Conservation (phyloP, 2,329 filamentous ascomycete genomes). For the Salinomyces thailandicus region DNA sequence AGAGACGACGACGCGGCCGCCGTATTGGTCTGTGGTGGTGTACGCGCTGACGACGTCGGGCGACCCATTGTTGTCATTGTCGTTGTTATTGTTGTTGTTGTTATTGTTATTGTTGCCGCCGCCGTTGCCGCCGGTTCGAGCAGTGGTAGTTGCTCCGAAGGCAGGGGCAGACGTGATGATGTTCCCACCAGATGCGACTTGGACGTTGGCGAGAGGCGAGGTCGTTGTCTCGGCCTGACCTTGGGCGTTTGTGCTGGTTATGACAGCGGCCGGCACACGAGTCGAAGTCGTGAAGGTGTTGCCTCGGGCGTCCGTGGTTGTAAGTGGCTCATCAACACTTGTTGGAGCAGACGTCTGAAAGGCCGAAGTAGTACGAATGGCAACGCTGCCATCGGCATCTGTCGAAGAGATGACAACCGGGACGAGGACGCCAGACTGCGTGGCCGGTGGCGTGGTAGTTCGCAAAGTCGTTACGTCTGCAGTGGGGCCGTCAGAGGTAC, state of each 20-base stretch:
- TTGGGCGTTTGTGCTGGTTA: constrained; percentile 30
- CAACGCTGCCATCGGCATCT: constrained; percentile 26
- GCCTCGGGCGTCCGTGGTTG: constrained; percentile 23
- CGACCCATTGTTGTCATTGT: not conserved
- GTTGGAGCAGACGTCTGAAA: constrained; percentile 26
- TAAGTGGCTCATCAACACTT: constrained; percentile 20
- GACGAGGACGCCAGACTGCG: constrained; percentile 28
- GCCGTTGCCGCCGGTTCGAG: constrained; percentile 2
- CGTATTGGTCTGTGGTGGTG: constrained; percentile 31
- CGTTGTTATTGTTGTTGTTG: not conserved
- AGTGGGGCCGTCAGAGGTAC: not conserved
- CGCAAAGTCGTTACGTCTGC: not conserved
- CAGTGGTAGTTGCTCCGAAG: constrained; percentile 25
- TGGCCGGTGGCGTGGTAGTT: constrained; percentile 1
- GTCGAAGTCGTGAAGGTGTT: constrained; percentile 25
- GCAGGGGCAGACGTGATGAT: constrained; percentile 29
- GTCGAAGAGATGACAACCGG: constrained; percentile 31
- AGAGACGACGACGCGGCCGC: constrained; percentile 28
- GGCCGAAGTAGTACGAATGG: constrained; percentile 29
- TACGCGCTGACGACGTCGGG: constrained; percentile 9
- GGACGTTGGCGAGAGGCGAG: constrained; percentile 29
- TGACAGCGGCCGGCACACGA: constrained; percentile 29
- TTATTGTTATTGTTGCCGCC: not conserved
- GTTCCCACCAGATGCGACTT: constrained; percentile 28
- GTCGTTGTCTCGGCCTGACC: constrained; percentile 29